Base-by-base conservation (phyloP, 2,329 filamentous ascomycete species). In the Trichocomaceae sp. region DNA sequence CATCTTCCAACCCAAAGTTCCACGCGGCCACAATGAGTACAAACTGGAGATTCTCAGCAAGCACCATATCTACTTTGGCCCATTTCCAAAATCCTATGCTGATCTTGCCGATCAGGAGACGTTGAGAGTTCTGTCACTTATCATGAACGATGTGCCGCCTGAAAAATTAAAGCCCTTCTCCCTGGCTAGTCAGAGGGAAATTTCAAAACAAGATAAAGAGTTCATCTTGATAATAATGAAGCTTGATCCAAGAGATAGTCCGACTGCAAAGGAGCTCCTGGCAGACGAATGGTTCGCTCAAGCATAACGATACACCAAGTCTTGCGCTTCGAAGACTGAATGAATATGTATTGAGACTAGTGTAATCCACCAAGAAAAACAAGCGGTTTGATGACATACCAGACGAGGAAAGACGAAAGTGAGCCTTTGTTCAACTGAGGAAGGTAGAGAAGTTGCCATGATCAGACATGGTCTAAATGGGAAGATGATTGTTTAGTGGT, bases 161-260 rank as follows among this genome's bases (percentile, higher is more conserved):
- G 35, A 63, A 44, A 59, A 59, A 54, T 57, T 62, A 57, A 69
- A 60, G 50, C 63, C 63, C 2, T 68, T 70, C 48, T 53, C 26
- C 1, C 44, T 47, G 13, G 59, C 61, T 15, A 60, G 55, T 49
- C 61, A 62, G 13, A 41, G 48, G 46, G 69, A 72, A 54, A 61
- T 73, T 19, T 62, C 57, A 3, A 54, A 61, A 23, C 59, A 64
- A 35, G 49, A 52, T 35, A 52, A 52, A 33, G 49, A 52, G 13
- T 52, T 52, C n/a, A 45, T 76, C n/a, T 47, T 61, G 2, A 75
- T 66, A 59, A 72, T 76, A 17, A 75, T 77, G 72, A 75, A 69
- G 57, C 63, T 77, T 6, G 72, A 76, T 57, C 71, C 68, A 44
- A 66, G 72, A 54, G 72, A 76, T 56, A 63, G 72, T 31, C 73